Conservation (phyloP, 768 basidiomycete species). For the Favolaschia claudopus region DNA sequence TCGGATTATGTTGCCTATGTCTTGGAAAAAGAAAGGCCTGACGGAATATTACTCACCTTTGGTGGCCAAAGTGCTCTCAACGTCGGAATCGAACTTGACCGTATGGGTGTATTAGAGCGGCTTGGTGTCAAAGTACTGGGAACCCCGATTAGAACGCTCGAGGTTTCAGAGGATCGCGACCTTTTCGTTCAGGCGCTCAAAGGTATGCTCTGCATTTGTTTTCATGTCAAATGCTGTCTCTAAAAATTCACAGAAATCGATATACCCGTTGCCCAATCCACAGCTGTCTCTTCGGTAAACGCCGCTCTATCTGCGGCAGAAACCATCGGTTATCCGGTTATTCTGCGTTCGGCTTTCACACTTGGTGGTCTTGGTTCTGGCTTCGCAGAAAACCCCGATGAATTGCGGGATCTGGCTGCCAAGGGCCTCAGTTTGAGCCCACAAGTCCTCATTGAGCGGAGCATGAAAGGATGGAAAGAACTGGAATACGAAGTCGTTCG, state of each 20-base stretch:
- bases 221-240: background rate
- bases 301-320: constrained; percentile 92
- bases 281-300: constrained; percentile 95
- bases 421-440: constrained; percentile 91
- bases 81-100: constrained; percentile 95
- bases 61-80: constrained; percentile 98
- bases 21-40: constrained; percentile 96
- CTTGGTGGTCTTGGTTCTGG: constrained; percentile 98
- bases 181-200: constrained; percentile 96
- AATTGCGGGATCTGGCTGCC: constrained; percentile 92
- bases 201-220: constrained; percentile 56
- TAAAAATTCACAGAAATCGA: constrained; percentile 78
- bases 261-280: constrained; percentile 94
- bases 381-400: constrained; percentile 94
- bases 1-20: constrained; percentile 98
- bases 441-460: constrained; percentile 96
- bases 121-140: constrained; percentile 94
- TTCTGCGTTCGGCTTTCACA: constrained; percentile 95
- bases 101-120: constrained; percentile 94
- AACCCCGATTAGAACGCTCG: constrained; percentile 92
- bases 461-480: constrained; percentile 99
- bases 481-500: constrained; percentile 99
- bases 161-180: constrained; percentile 96
- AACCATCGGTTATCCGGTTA: constrained; percentile 95
- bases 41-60: constrained; percentile 96